Evolutionary conservation across 2,329 filamentous ascomycete species (phyloP).

Genomic region (Paraphoma chrysanthemicola): DNA sequence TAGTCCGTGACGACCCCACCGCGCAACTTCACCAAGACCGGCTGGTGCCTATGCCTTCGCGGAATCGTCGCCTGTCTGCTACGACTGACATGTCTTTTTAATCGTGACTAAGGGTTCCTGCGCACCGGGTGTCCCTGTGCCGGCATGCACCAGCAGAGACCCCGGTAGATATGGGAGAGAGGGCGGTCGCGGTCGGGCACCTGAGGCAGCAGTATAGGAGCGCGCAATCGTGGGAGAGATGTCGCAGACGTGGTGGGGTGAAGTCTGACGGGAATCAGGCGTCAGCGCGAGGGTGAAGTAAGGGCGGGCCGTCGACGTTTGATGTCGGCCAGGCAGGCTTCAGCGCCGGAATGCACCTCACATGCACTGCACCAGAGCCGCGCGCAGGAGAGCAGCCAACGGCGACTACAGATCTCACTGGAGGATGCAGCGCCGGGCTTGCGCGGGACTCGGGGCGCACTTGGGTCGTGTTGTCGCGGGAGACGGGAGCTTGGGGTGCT

Average conservation of each 20-base stretch:
- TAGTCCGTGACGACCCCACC: constrained; percentile 14
- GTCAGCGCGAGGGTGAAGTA: constrained; percentile 16
- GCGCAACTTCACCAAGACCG: constrained; percentile 47
- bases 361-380: constrained; percentile 21
- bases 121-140: constrained; percentile 27
- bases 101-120: constrained; percentile 9
- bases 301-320: constrained; percentile 12
- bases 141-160: constrained; percentile 39
- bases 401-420: no score
- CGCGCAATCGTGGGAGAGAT: constrained; percentile 13
- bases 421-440: constrained; percentile 4
- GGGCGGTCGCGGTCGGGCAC: constrained; percentile 6
- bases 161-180: constrained; percentile 21
- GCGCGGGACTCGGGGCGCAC: constrained; percentile 10
- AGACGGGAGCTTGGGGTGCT: constrained; percentile 5
- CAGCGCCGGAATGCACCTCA: constrained; percentile 12
- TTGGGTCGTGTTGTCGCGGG: constrained; percentile 13
- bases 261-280: constrained; percentile 5
- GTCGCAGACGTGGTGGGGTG: constrained; percentile 14
- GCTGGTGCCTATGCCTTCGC: constrained; percentile 53
- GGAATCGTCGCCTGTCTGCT: constrained; percentile 47
- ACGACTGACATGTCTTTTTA: constrained; percentile 48
- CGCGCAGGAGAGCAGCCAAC: constrained; percentile 3
- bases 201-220: constrained; percentile 12
- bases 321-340: constrained; percentile 1